A percentile compares a stretch with the other conserved stretches of the same genome.
Evolutionary conservation across 495 filamentous ascomycete species (phyloP).

Genomic region (Viridothelium virens): DNA sequence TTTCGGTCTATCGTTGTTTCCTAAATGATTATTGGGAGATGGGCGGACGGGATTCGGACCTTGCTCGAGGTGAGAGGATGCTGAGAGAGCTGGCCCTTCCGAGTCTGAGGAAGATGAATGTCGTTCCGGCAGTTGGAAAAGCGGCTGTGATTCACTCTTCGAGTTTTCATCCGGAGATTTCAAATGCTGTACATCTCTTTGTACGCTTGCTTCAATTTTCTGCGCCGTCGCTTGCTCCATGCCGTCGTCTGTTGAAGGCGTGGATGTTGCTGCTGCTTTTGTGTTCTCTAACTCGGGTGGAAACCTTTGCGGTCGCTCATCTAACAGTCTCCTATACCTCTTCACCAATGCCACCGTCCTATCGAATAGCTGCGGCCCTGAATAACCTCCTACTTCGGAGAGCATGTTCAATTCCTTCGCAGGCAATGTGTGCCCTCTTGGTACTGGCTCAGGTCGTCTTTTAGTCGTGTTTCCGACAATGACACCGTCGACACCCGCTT

Average conservation of each 20-base stretch:
- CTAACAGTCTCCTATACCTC: conserved; percentile 67
- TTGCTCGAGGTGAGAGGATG: conserved; percentile 6
- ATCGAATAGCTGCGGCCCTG: conserved; percentile 79
- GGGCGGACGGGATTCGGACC: not conserved
- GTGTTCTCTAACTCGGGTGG: conserved; percentile 3
- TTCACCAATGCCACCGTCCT: conserved; percentile 67
- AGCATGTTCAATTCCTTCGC: conserved; percentile 58
- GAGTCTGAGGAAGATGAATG: not conserved
- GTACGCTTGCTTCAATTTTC: conserved; percentile 17
- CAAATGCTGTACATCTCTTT: conserved; percentile 16
- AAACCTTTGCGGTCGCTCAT: conserved; percentile 38
- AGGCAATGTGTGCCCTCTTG: conserved; percentile 54
- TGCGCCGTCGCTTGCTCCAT: not conserved
- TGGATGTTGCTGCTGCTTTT: not conserved
- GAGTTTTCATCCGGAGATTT: conserved; percentile 15
- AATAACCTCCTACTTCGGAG: conserved; percentile 77
- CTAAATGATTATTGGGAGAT: not conserved
- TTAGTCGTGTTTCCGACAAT: conserved; percentile 99
- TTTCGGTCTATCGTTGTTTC: conserved; percentile 45
- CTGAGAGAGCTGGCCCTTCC: conserved; percentile 9
- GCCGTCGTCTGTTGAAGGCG: conserved; percentile 5
- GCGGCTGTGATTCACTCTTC: not conserved
- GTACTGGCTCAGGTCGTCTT: conserved; percentile 59
- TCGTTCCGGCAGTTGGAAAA: not conserved
- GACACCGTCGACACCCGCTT: conserved; percentile 80